A percentile compares a stretch with the other conserved stretches of the same genome.
Conservation (phyloP, 768 basidiomycete genomes). For the Rhizopogon roseolus region DNA sequence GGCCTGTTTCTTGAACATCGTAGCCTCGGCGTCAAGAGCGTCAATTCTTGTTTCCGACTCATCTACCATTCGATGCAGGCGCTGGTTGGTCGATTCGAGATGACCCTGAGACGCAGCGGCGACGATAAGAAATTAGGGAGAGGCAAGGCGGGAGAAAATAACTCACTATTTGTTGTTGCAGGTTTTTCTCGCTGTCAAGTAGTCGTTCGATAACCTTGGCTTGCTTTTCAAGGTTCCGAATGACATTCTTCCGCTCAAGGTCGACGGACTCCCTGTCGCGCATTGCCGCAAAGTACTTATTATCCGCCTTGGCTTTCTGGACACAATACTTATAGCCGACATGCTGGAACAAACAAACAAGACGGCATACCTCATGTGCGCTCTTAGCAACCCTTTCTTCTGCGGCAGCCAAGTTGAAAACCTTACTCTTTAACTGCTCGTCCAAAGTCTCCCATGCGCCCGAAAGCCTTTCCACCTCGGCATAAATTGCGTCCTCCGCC, state of each 20-base stretch:
- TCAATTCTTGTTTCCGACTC: conserved; percentile 22
- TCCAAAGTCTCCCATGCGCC: conserved; percentile 84
- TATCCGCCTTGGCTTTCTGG: conserved; percentile 94
- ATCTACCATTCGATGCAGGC: conserved; percentile 26
- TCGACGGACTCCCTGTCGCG: conserved; percentile 84
- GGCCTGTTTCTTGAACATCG: conserved; percentile 27
- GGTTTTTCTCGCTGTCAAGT: conserved; percentile 56
- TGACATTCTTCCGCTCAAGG: conserved; percentile 61
- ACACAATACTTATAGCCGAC: background rate
- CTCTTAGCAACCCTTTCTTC: conserved; percentile 71
- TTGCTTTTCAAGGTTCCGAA: conserved; percentile 55
- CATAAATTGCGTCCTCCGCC: conserved; percentile 73
- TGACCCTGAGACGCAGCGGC: conserved; percentile 22
- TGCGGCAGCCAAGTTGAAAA: conserved; percentile 69
- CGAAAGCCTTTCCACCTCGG: conserved; percentile 83
- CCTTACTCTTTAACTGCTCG: conserved; percentile 75
- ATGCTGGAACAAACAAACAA: background rate
- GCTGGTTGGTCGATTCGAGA: conserved; percentile 42
- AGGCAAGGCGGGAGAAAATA: background rate
- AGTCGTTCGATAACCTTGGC: conserved; percentile 61
- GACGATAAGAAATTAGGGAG: background rate
- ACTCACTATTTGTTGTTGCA: conserved; percentile 58
- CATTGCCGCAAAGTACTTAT: conserved; percentile 90
- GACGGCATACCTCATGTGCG: conserved; percentile 58
- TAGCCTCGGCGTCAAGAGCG: conserved; percentile 25